These are phyloP conservation scores for Venturia nashicola DNA, from an alignment of 2,329 filamentous ascomycete genomes.

Conservation along the genomic window DNA sequence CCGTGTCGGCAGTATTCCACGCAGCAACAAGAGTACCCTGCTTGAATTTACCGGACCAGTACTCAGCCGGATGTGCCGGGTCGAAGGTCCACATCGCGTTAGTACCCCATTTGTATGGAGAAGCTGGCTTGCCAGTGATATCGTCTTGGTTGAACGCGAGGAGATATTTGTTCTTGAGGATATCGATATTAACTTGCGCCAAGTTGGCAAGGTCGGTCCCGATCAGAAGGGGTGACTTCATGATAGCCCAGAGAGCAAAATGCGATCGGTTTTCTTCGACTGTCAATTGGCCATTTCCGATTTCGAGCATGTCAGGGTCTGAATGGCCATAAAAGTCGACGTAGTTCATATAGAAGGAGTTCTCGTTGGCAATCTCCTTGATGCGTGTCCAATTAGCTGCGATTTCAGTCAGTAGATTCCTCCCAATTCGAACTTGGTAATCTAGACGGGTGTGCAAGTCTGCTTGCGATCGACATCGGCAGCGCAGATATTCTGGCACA, in stretches of 20 bases:
- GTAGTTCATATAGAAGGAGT: conserved; percentile 22
- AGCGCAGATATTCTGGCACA: background rate
- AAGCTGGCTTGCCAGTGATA: conserved; percentile 27
- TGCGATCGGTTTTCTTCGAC: conserved; percentile 21
- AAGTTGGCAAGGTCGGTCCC: conserved; percentile 27
- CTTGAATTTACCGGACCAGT: conserved; percentile 33
- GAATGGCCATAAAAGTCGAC: conserved; percentile 27
- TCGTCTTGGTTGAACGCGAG: conserved; percentile 33
- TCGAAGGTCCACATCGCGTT: conserved; percentile 41
- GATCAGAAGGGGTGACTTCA: conserved; percentile 32
- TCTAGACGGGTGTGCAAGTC: background rate
- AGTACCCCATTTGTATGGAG: conserved; percentile 34
- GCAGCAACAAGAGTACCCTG: conserved; percentile 35
- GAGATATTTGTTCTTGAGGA: conserved; percentile 28
- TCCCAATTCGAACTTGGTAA: too few species aligned
- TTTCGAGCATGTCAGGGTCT: conserved; percentile 28
- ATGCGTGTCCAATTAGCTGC: conserved; percentile 14
- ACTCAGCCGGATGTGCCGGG: conserved; percentile 35
- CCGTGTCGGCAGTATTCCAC: conserved; percentile 30
- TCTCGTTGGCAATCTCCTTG: conserved; percentile 25
- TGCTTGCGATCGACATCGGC: background rate
- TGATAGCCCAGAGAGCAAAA: conserved; percentile 29
- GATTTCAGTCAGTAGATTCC: background rate
- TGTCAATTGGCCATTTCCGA: conserved; percentile 15
- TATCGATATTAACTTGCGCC: conserved; percentile 24